Evolutionary conservation across 1,284 basidiomycete species (phyloP), one percentile per base, ranked within the genome.

Genomic region (Ceraceosorus guamensis): DNA sequence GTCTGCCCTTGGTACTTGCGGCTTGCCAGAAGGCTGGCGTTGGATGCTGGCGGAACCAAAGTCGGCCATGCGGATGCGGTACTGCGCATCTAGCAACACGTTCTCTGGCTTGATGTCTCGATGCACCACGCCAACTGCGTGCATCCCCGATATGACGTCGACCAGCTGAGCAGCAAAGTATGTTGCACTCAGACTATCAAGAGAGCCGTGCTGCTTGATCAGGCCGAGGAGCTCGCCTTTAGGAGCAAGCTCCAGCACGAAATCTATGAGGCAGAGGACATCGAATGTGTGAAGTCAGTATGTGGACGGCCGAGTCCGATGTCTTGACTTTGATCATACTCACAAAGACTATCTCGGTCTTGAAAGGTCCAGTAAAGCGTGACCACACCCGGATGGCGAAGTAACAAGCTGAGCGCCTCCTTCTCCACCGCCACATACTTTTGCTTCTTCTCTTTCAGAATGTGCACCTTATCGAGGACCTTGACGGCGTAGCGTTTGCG

Each of bases 291-390:
- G 50, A n/a, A n/a, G n/a, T n/a, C n/a, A n/a, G n/a, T n/a, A n/a
- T n/a, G n/a, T n/a, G n/a, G 2, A 2, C 46, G 50, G 30, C 11
- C 32, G 30, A 2, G 30, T n/a, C 30, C 11, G 10, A 8, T n/a
- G 46, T 18, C 46, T 13, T n/a, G 14, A n/a, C 24, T 47, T n/a
- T n/a, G n/a, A n/a, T n/a, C n/a, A n/a, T n/a, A 59, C 58, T 56
- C 47, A 60, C 58, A 76, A 6, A 76, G 60, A 33, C 57, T 62
- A 31, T 76, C 72, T 13, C 67, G 64, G 56, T 76, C 73, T 48
- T 76, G 73, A 46, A 76, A 76, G 1, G 73, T 75, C 68, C 70
- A 71, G 34, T 65, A 76, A 3, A 76, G 63, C 4, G 67, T 75
- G 14, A 76, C 63, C 14, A 75, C 66, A 3, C 73, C 73, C 0